A percentile compares a stretch with the other conserved stretches of the same genome.
These are phyloP conservation scores for Aegilops longissima DNA, from an alignment of 176 grass and related monocot genomes.

Conservation along the genomic window DNA sequence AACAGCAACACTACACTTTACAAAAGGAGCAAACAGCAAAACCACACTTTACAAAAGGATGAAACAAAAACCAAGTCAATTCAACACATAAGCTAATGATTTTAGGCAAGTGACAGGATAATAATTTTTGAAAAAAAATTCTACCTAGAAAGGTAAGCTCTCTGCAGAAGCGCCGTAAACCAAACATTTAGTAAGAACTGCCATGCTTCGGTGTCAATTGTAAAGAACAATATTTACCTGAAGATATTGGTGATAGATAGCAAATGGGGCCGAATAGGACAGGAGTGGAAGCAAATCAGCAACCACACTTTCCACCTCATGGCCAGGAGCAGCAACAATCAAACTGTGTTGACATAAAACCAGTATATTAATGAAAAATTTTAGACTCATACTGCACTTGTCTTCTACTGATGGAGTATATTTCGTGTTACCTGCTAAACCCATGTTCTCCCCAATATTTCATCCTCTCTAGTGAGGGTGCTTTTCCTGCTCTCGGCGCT, in stretches of 20 bases:
- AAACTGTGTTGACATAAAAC: constrained; percentile 56
- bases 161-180: not conserved
- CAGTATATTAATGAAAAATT: not conserved
- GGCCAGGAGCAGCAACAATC: constrained; percentile 74
- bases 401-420: not conserved
- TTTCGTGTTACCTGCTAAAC: constrained; percentile 64
- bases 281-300: constrained; percentile 77
- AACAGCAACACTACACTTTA: not conserved
- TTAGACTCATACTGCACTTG: not conserved
- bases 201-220: not conserved
- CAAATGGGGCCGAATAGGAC: constrained; percentile 89
- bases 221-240: constrained; percentile 39
- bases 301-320: constrained; percentile 63
- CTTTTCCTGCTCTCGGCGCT: constrained; percentile 49
- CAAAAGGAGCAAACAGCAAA: not conserved
- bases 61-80: not conserved
- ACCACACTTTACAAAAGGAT: not conserved
- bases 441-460: constrained; percentile 81
- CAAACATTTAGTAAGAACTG: not conserved
- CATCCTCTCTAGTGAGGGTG: constrained; percentile 56
- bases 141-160: not conserved
- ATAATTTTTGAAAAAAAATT: not conserved
- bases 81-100: no score
- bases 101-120: no score
- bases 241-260: constrained; percentile 85